phyloP scores from a whole-genome alignment of 192 early-diverging fungal genomes.

The Phlyctochytrium arcticum region DNA sequence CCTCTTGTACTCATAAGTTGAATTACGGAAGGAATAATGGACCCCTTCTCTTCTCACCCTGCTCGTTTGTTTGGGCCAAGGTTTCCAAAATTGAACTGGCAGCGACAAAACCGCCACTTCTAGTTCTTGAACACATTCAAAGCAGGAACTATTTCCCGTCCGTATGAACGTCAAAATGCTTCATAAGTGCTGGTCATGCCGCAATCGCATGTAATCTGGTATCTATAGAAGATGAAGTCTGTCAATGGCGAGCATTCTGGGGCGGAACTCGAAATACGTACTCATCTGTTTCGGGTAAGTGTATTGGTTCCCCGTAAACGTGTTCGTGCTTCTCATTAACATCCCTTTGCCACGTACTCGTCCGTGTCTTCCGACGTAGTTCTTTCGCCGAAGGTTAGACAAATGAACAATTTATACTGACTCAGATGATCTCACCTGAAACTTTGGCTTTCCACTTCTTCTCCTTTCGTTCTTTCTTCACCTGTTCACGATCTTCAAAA shows the following conservation, averaged over 20 bases:
- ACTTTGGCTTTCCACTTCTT: conserved; percentile 78
- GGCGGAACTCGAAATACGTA: no score
- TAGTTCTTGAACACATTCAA: no score
- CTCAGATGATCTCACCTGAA: conserved; percentile 36
- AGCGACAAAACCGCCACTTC: no score
- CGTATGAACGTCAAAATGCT: background rate
- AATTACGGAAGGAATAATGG: no score
- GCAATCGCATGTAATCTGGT: background rate
- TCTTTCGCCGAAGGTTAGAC: conserved; percentile 40
- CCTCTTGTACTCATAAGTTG: no score
- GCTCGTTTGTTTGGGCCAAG: no score
- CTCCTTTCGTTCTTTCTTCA: conserved; percentile 79
- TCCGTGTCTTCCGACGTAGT: conserved; percentile 73
- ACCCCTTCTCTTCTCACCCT: no score
- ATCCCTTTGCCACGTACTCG: conserved; percentile 60
- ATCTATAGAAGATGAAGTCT: no score
- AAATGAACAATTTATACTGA: no score
- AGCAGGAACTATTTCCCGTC: no score
- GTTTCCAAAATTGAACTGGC: no score
- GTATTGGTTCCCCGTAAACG: conserved; percentile 53
- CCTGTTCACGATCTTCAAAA: conserved; percentile 71
- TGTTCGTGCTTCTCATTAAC: conserved; percentile 74
- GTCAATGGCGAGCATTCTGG: no score
- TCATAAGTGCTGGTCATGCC: background rate
- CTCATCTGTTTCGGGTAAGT: conserved; percentile 21